These are phyloP conservation scores for Setaria italica DNA, from an alignment of 202 grass and related monocot species.

Conservation along the genomic window DNA sequence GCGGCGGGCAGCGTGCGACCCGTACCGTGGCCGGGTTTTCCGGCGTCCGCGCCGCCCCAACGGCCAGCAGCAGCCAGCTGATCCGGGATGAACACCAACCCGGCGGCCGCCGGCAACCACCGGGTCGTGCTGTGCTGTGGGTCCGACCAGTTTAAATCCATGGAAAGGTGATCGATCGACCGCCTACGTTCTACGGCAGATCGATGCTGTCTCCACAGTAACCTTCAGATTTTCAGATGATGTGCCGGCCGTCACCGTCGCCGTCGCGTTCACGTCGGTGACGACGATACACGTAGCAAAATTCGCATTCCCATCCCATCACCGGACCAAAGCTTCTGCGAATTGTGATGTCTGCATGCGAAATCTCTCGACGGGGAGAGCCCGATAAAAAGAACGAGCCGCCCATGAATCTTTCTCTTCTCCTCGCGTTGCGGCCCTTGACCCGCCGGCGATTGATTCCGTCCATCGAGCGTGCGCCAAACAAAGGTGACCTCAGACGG, in stretches of 20 bases:
- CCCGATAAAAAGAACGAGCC: background rate
- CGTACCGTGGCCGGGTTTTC: background rate
- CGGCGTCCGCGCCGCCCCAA: slow-evolving; percentile 10
- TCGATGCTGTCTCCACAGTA: background rate
- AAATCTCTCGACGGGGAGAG: background rate
- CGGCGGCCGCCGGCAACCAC: background rate
- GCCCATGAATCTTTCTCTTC: background rate
- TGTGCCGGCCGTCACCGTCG: background rate
- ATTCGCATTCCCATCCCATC: background rate
- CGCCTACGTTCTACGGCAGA: background rate
- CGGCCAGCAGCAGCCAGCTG: background rate
- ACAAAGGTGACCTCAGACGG: background rate
- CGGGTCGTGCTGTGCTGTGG: background rate
- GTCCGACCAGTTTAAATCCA: background rate
- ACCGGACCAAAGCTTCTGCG: background rate
- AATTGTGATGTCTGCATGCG: background rate
- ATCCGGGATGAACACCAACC: background rate
- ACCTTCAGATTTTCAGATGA: background rate
- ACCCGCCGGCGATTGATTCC: slow-evolving; percentile 23
- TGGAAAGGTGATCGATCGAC: background rate
- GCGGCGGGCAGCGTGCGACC: background rate
- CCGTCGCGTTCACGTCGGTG: background rate
- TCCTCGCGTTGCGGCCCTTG: background rate
- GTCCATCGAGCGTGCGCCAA: slow-evolving; percentile 41
- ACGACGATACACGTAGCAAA: background rate